Evolutionary conservation across 2,329 filamentous ascomycete genomes (phyloP).

Genomic region (Juglanconis sp.): DNA sequence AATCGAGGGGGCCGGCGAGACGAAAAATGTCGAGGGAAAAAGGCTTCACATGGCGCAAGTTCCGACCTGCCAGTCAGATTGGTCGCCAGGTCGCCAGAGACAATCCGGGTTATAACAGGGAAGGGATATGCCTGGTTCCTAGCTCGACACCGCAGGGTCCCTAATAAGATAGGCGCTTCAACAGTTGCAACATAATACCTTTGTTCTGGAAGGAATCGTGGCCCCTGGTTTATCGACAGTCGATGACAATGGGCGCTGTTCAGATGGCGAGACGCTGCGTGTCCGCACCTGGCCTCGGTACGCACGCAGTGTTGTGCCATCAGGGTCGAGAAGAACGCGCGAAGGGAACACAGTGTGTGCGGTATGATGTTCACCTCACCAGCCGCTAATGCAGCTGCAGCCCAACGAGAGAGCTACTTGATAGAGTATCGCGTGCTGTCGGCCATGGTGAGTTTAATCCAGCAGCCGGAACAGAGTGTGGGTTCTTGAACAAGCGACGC

Average conservation of each 20-base stretch:
- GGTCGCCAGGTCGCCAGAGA: slow-evolving; percentile 12
- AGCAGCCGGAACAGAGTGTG: background rate
- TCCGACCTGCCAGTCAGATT: slow-evolving; percentile 21
- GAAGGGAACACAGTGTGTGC: background rate
- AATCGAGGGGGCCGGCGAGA: slow-evolving; percentile 19
- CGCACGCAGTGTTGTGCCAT: background rate
- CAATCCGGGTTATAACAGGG: slow-evolving; percentile 16
- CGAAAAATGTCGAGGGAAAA: slow-evolving; percentile 15
- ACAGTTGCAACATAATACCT: background rate
- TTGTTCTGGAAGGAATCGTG: slow-evolving; percentile 10
- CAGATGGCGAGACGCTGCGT: slow-evolving; percentile 15
- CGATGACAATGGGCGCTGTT: too few relatives aligned
- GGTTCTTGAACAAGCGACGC: background rate
- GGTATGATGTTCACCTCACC: slow-evolving; percentile 22
- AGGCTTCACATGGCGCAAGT: slow-evolving; percentile 20
- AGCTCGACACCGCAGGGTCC: slow-evolving; percentile 17
- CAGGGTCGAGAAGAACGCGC: background rate
- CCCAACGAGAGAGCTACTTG: slow-evolving; percentile 23
- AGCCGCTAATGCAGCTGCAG: slow-evolving; percentile 38
- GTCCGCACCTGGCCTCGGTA: background rate
- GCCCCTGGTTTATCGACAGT: background rate
- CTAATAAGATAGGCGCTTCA: slow-evolving; percentile 3
- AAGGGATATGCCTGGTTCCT: slow-evolving; percentile 36
- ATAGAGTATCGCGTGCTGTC: slow-evolving; percentile 28
- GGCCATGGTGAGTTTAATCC: slow-evolving; percentile 8